phyloP scores from a whole-genome alignment of 164 flowering plant genomes.

The Vitis vinifera region DNA sequence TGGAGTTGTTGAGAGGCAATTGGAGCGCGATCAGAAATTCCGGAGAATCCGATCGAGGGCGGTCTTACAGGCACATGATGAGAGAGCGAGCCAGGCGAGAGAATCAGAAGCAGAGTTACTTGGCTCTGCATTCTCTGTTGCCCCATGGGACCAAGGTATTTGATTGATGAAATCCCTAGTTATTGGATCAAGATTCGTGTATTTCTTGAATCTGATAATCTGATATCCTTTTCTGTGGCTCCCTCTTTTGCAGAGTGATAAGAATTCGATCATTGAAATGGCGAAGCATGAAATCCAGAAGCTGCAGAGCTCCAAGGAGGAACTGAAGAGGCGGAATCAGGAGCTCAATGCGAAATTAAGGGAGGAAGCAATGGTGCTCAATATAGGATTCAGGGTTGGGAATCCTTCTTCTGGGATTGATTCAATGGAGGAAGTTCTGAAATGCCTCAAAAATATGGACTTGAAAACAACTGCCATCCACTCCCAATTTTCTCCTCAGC shows the following conservation, averaged over 20 bases:
- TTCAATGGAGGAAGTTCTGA: conserved; percentile 36
- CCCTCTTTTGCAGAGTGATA: conserved; percentile 34
- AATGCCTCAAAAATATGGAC: conserved; percentile 34
- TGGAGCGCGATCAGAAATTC: not conserved
- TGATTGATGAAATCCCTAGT: not conserved
- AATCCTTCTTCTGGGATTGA: conserved; percentile 41
- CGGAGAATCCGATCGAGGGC: conserved; percentile 18
- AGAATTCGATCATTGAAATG: conserved; percentile 36
- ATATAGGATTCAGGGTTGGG: conserved; percentile 22
- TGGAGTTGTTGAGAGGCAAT: conserved; percentile 33
- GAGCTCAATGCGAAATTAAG: conserved; percentile 23
- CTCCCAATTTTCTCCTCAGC: conserved; percentile 22
- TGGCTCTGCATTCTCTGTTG: conserved; percentile 38
- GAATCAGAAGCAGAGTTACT: conserved; percentile 39
- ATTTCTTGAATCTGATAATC: not conserved
- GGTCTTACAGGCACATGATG: conserved; percentile 45
- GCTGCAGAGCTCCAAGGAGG: conserved; percentile 28
- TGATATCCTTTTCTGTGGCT: not conserved
- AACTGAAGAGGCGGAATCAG: conserved; percentile 24
- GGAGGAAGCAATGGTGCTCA: conserved; percentile 5
- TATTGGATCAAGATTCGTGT: not conserved
- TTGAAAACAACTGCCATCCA: conserved; percentile 26
- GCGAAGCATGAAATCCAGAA: conserved; percentile 28
- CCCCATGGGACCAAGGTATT: conserved; percentile 55
- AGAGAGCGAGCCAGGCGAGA: conserved; percentile 59